These are phyloP conservation scores for Xylariaceae sp. DNA, from an alignment of 2,329 filamentous ascomycete species.

Conservation along the genomic window DNA sequence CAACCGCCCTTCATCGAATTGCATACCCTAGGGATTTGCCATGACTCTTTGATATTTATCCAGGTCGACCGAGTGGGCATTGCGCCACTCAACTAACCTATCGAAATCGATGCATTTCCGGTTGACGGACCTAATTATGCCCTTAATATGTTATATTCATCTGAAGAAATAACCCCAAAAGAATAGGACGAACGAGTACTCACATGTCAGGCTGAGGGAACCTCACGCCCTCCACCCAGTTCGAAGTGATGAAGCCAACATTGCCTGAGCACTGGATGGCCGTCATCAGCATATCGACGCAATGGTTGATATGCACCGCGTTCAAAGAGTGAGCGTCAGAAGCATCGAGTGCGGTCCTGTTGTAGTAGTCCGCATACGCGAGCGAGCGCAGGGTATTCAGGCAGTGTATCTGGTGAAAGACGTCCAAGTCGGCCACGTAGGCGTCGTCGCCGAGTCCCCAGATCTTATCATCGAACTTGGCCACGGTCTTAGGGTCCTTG, in stretches of 20 bases:
- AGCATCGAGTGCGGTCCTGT: slow-evolving; percentile 28
- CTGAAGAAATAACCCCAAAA: too few species aligned
- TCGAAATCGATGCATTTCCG: slow-evolving; percentile 46
- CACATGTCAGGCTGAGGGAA: slow-evolving; percentile 45
- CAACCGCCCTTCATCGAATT: too few species aligned
- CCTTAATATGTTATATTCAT: not conserved
- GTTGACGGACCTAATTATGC: slow-evolving; percentile 31
- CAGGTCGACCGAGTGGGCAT: slow-evolving; percentile 26
- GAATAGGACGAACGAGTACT: too few species aligned
- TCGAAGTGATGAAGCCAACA: slow-evolving; percentile 44
- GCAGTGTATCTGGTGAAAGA: slow-evolving; percentile 45
- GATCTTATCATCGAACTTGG: slow-evolving; percentile 38
- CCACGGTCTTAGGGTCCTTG: slow-evolving; percentile 39
- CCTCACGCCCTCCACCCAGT: slow-evolving; percentile 42
- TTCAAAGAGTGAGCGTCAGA: slow-evolving; percentile 20
- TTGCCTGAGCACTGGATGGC: slow-evolving; percentile 45
- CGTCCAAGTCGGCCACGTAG: slow-evolving; percentile 43
- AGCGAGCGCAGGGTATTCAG: slow-evolving; percentile 42
- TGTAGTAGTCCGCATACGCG: slow-evolving; percentile 38
- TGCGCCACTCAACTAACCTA: slow-evolving; percentile 29
- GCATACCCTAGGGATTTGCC: slow-evolving; percentile 28
- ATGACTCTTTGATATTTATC: slow-evolving; percentile 27
- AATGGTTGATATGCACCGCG: slow-evolving; percentile 45
- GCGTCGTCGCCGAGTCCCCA: slow-evolving; percentile 44
- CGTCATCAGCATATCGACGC: slow-evolving; percentile 45